Base-by-base conservation (phyloP, 2,329 filamentous ascomycete species). In the Aspergillus sp. region DNA sequence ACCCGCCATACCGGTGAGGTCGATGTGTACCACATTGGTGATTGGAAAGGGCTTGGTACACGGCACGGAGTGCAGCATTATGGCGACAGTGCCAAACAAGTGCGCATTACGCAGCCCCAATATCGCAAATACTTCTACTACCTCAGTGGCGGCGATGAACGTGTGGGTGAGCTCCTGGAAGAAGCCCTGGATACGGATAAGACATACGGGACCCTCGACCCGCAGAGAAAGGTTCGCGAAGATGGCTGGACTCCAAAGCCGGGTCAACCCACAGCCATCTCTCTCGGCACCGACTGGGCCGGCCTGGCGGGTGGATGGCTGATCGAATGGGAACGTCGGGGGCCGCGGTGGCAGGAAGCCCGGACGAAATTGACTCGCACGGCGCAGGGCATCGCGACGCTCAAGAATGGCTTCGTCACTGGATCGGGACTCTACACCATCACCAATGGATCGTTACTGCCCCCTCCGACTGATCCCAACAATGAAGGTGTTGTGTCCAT, bases 61-160 rank as follows among this genome's bases (percentile, higher is more conserved):
- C 75, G 84, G 3, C 84, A 87, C 54, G 83, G 83, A 1, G 80
- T 87, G 0, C 82, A 85, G 63, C 84, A 87, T 57, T 87, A 76
- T 69, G 66, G 76, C 14, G 84, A 87, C 59, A 84, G 80, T 49
- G 77, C 79, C 0, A 86, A 87, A 62, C 84, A 87, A 65, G 80
- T 79, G 0, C 80, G 84, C 16, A 83, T 87, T 17, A 82, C 83
- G 0, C 77, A 81, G 14, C 77, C 81, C 0, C 77, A 80, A 34
- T 86, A 84, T 59, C 73, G 82, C 6, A 81, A 81, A 59, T 74
- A 77, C 31, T 84, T 81, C 61, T 86, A 78, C 68, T 83, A 80
- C 59, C 61, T 85, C 2, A 76, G 78, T 0, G 81, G 81, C 0
- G 82, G 74, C 2, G 74, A 85, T 36, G 82, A 85, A 67, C 76